Evolutionary conservation across 164 flowering plant genomes (phyloP).

Genomic region (Vitis riparia): DNA sequence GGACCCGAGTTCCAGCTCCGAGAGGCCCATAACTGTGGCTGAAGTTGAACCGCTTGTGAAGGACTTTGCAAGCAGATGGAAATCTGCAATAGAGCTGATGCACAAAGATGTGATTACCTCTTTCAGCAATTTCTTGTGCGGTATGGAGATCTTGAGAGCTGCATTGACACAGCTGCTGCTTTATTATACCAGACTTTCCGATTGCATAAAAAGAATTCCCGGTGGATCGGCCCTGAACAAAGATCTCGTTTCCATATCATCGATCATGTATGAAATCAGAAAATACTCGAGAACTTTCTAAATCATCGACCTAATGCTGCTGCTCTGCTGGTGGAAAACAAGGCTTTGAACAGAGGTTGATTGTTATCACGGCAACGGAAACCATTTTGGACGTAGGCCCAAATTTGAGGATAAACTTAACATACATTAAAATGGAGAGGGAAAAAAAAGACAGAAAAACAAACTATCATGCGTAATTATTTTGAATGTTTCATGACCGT

Average conservation of each 20-base stretch:
- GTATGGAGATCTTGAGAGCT: constrained; percentile 96
- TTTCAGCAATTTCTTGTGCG: constrained; percentile 95
- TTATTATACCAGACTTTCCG: constrained; percentile 92
- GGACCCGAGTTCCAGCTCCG: constrained; percentile 60
- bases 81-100: constrained; percentile 92
- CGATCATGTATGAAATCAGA: constrained; percentile 91
- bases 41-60: constrained; percentile 95
- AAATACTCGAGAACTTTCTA: constrained; percentile 88
- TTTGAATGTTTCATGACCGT: too few species aligned
- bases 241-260: constrained; percentile 87
- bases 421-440: too few species aligned
- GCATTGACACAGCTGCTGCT: constrained; percentile 93
- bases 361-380: too few species aligned
- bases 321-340: too few species aligned
- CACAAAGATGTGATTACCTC: constrained; percentile 98
- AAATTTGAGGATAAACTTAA: too few species aligned
- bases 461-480: too few species aligned
- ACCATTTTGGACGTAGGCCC: too few species aligned
- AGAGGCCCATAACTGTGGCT: constrained; percentile 57
- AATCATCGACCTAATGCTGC: neutral
- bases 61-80: constrained; percentile 95
- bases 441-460: too few species aligned
- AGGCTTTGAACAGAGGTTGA: too few species aligned
- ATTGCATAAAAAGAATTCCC: constrained; percentile 72
- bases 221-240: constrained; percentile 84